Evolutionary conservation across 2,329 filamentous ascomycete genomes (phyloP), one percentile per base, ranked within the genome.

Genomic region (Paradendryphiella salina): DNA sequence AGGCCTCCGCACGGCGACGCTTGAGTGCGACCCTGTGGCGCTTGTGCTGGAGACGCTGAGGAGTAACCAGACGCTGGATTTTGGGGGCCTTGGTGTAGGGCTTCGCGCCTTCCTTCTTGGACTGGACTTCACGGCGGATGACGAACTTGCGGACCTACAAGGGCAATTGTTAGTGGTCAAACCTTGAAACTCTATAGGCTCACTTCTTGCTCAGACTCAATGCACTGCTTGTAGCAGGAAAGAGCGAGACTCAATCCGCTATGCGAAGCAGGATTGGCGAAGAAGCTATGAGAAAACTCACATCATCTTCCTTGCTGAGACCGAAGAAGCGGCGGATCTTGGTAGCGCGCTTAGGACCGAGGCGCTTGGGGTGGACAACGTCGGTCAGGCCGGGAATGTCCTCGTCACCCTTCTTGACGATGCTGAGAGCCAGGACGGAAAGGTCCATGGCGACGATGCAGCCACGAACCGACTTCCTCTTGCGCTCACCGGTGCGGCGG

Each of bases 271-370:
- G 70, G 72, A 77, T 73, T 77, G 82, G 82, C 83, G 81, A 90
- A 87, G 88, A 84, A 84, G 87, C 66, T 73, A 74, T 78, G 76
- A 76, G 74, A 77, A 74, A 77, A 91, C 89, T 86, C 89, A 97
- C 93, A 89, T 99, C 94, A 85, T 99, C 94, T 88, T 97, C 92
- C 92, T 97, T 97, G 89, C 88, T 93, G 86, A 99, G 89, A 83
- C 90, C 87, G 84, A 97, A 99, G 89, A 99, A 99, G 79, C 87
- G 88, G 81, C 93, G 90, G 83, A 99, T 97, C 91, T 97, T 99
- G 83, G 91, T 96, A 77, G 94, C 94, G 76, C 94, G 90, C 92
- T 99, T 99, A 83, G 94, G 94, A 73, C 94, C 94, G 76, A 99
- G 89, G 75, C 94, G 89, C 90, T 99, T 99, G 80, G 94, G 94